Percentiles rank a stretch among this genome's conserved stretches.
Conservation (phyloP, 768 basidiomycete genomes). For the Grammothele lineata region DNA sequence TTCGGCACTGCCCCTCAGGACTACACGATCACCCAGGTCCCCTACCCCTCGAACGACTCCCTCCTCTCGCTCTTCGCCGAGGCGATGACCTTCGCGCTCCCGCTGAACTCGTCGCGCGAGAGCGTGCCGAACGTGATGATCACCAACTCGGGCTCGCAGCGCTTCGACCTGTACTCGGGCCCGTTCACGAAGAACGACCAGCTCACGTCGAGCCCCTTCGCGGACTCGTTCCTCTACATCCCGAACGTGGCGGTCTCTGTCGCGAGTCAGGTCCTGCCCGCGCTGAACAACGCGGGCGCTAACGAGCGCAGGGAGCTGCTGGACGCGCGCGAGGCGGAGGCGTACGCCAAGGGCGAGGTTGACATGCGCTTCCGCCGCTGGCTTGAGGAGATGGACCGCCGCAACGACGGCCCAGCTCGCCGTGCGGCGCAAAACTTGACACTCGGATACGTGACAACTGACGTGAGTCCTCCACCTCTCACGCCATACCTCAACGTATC, state of each 20-base stretch:
- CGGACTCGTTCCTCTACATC: conserved; percentile 62
- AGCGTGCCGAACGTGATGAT: conserved; percentile 60
- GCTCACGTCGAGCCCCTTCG: conserved; percentile 69
- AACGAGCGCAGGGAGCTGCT: conserved; percentile 30
- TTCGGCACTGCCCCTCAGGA: conserved; percentile 77
- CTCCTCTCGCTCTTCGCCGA: conserved; percentile 57
- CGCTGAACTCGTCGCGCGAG: conserved; percentile 60
- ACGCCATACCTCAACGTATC: no score
- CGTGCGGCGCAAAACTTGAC: conserved; percentile 51
- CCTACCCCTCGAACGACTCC: conserved; percentile 58
- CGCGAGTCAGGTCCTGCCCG: conserved; percentile 50
- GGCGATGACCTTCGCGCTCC: conserved; percentile 54
- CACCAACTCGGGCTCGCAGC: conserved; percentile 56
- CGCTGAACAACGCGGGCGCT: conserved; percentile 45
- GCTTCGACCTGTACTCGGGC: conserved; percentile 65
- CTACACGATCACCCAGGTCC: conserved; percentile 59
- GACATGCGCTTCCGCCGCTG: conserved; percentile 48
- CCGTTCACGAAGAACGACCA: conserved; percentile 80
- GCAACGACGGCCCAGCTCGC: conserved; percentile 31
- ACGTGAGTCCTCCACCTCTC: conserved; percentile 48
- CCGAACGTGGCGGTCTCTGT: conserved; percentile 45
- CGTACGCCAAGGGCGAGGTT: conserved; percentile 48
- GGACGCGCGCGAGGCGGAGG: conserved; percentile 32
- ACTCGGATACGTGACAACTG: conserved; percentile 70
- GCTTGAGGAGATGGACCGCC: conserved; percentile 53